phyloP scores from a whole-genome alignment of 2,329 filamentous ascomycete species.

The Claviceps capensis region DNA sequence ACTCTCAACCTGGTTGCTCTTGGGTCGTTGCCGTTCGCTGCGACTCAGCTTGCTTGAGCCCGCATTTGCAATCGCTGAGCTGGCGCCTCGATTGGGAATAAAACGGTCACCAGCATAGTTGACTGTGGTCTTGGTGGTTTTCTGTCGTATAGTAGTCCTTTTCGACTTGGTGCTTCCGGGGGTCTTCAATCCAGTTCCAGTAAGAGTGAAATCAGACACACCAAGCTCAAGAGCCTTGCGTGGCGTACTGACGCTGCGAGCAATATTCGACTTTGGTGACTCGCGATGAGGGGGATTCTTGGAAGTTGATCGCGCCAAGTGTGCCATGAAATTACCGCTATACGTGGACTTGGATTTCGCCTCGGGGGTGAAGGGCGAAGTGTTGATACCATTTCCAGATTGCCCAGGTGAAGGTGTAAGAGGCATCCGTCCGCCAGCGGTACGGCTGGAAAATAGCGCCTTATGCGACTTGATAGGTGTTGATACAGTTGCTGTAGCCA shows the following conservation, averaged over 20 bases:
- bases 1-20: constrained; percentile 54
- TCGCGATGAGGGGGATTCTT: constrained; percentile 55
- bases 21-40: constrained; percentile 56
- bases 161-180: constrained; percentile 43
- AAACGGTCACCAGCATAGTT: constrained; percentile 81
- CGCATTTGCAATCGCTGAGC: constrained; percentile 71
- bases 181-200: constrained; percentile 62
- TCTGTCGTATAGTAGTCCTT: constrained; percentile 38
- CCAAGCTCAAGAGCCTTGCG: constrained; percentile 75
- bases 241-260: constrained; percentile 58
- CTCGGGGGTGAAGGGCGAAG: constrained; percentile 69
- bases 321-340: constrained; percentile 63
- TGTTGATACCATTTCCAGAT: constrained; percentile 42
- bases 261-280: constrained; percentile 95
- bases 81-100: constrained; percentile 85
- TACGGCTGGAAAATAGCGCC: constrained; percentile 81
- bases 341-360: constrained; percentile 61
- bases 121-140: constrained; percentile 63
- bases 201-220: constrained; percentile 83
- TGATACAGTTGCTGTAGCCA: constrained; percentile 71
- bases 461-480: constrained; percentile 92
- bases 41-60: constrained; percentile 72
- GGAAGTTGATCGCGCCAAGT: constrained; percentile 57
- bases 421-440: constrained; percentile 88
- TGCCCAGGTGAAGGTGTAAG: constrained; percentile 82